These are phyloP conservation scores for Scutellaria minor DNA, from an alignment of 257 asterid species.

Conservation along the genomic window DNA sequence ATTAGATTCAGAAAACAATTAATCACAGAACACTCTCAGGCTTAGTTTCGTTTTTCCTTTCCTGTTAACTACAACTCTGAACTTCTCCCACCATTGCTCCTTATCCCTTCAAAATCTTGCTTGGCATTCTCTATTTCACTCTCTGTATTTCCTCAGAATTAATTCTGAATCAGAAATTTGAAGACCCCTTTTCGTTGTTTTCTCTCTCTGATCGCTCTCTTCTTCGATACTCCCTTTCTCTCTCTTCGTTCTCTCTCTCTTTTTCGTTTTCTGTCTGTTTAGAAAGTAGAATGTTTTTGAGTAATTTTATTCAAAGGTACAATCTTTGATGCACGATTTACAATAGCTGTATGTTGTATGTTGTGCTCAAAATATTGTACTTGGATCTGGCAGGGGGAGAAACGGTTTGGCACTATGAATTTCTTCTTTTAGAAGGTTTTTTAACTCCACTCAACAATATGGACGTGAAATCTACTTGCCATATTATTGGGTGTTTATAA, in stretches of 20 bases:
- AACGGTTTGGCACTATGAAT: slow-evolving; percentile 47
- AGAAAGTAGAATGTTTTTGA: slow-evolving; percentile 38
- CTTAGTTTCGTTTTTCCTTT: slow-evolving; percentile 32
- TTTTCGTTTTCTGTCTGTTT: slow-evolving; percentile 46
- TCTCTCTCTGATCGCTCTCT: slow-evolving; percentile 54
- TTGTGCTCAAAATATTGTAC: slow-evolving; percentile 26
- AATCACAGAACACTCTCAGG: slow-evolving; percentile 44
- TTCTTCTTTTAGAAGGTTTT: slow-evolving; percentile 36
- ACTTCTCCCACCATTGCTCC: slow-evolving; percentile 49
- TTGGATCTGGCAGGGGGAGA: slow-evolving; percentile 43
- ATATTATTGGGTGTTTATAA: slow-evolving; percentile 13
- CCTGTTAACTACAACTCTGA: slow-evolving; percentile 42
- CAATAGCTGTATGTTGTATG: slow-evolving; percentile 32
- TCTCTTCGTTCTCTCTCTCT: slow-evolving; percentile 43
- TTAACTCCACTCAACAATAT: neutral
- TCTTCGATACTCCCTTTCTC: slow-evolving; percentile 49
- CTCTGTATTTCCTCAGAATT: slow-evolving; percentile 29
- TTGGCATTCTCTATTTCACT: slow-evolving; percentile 47
- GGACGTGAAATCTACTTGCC: slow-evolving; percentile 10
- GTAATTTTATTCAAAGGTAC: slow-evolving; percentile 38
- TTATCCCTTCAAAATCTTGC: slow-evolving; percentile 43
- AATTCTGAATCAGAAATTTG: slow-evolving; percentile 49
- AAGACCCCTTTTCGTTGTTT: slow-evolving; percentile 52
- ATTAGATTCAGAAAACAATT: slow-evolving; percentile 42
- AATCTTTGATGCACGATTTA: slow-evolving; percentile 37